Conservation (phyloP, 352 stramenopile genomes). For the Phytophthora megakarya region DNA sequence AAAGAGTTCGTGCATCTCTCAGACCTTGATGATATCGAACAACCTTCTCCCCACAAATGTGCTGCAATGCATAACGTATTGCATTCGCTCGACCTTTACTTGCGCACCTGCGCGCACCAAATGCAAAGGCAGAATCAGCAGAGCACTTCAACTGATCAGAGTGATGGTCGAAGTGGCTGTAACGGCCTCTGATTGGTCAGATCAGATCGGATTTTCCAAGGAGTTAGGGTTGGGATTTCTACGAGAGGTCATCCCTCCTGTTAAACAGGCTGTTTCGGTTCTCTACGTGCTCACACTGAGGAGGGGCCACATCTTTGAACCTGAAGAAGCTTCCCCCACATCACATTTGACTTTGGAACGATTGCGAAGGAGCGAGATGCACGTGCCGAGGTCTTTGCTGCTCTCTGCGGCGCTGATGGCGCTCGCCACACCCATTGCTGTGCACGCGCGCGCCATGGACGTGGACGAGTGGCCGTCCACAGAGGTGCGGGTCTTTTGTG, state of each 20-base stretch:
- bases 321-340: slow-evolving; percentile 31
- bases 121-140: slow-evolving; percentile 10
- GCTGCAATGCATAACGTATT: too few species aligned
- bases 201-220: slow-evolving; percentile 31
- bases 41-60: too few species aligned
- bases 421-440: slow-evolving; percentile 17
- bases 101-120: slow-evolving; percentile 7
- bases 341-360: slow-evolving; percentile 27
- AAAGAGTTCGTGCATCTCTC: background rate
- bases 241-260: slow-evolving; percentile 25
- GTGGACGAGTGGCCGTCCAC: slow-evolving; percentile 84
- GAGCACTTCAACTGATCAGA: slow-evolving; percentile 14
- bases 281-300: background rate
- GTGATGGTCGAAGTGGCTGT: slow-evolving; percentile 10
- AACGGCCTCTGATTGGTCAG: slow-evolving; percentile 24
- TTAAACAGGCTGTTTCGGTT: too few species aligned
- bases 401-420: slow-evolving; percentile 30
- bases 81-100: too few species aligned
- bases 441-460: slow-evolving; percentile 63
- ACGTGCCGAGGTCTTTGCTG: slow-evolving; percentile 23
- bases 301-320: slow-evolving; percentile 27
- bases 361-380: slow-evolving; percentile 28
- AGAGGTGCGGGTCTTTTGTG: slow-evolving; percentile 52
- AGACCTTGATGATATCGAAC: too few species aligned
- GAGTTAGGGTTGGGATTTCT: slow-evolving; percentile 13